A percentile compares a stretch with the other conserved stretches of the same genome.
These are phyloP conservation scores for Gonapodya prolifera DNA, from an alignment of 192 early-diverging fungal genomes.

Conservation along the genomic window DNA sequence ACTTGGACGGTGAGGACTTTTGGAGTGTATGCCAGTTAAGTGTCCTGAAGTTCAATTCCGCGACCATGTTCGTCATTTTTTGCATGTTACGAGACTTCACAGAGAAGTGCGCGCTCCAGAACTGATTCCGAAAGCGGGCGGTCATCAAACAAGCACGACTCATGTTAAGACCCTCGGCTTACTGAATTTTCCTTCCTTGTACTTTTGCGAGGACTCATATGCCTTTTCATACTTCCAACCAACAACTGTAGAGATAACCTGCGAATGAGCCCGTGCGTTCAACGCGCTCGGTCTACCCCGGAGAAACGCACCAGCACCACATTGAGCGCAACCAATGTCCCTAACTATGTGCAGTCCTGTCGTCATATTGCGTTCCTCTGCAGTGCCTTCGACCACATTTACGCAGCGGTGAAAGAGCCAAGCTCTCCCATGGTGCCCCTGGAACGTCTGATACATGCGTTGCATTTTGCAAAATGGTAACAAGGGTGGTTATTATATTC, in stretches of 20 bases:
- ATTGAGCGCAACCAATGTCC: conserved; percentile 50
- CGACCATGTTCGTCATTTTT: no score
- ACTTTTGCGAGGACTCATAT: conserved; percentile 46
- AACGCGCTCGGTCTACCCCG: not conserved
- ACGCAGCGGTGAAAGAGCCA: conserved; percentile 52
- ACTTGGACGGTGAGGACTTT: no score
- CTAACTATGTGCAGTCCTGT: conserved; percentile 62
- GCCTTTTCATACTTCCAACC: conserved; percentile 59
- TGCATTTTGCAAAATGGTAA: not conserved
- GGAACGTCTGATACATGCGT: conserved; percentile 31
- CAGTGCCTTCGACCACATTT: conserved; percentile 41
- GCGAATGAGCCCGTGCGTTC: not conserved
- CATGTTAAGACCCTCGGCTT: not conserved
- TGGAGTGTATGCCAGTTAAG: no score
- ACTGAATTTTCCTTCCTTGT: conserved; percentile 65
- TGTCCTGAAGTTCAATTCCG: no score
- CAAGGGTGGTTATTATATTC: no score
- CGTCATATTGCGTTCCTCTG: conserved; percentile 46
- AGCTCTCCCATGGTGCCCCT: conserved; percentile 48
- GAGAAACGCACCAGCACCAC: conserved; percentile 8
- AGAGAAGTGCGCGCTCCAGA: not conserved
- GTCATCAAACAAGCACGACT: not conserved
- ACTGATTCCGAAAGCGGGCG: not conserved
- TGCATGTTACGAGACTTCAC: not conserved
- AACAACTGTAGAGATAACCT: conserved; percentile 15